A percentile compares a stretch with the other conserved stretches of the same genome.
Conservation (phyloP, 83 land plant genomes). For the Diphasiastrum complanatum region DNA sequence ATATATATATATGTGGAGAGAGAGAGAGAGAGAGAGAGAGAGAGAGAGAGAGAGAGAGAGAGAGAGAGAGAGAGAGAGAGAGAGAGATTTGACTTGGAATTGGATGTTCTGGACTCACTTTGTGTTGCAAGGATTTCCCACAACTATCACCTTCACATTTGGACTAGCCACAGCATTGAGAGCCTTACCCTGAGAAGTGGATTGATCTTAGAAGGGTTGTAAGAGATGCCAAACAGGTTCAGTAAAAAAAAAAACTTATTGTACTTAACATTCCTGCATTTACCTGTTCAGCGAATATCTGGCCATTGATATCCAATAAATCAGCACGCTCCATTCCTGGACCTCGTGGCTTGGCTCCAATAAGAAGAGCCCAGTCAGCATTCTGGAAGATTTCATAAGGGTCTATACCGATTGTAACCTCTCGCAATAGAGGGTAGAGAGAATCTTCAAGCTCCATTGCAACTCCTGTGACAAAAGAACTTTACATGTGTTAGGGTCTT, state of each 20-base stretch:
- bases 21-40: no score
- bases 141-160: slow-evolving; percentile 88
- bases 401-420: slow-evolving; percentile 78
- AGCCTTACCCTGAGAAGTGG: slow-evolving; percentile 60
- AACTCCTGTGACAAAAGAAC: slow-evolving; percentile 53
- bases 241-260: neutral
- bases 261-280: neutral
- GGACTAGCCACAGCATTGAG: slow-evolving; percentile 82
- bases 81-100: neutral
- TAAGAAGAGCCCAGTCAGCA: slow-evolving; percentile 93
- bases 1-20: no score
- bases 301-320: slow-evolving; percentile 84
- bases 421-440: slow-evolving; percentile 83
- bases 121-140: slow-evolving; percentile 97
- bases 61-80: neutral
- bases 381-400: slow-evolving; percentile 85
- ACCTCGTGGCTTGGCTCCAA: slow-evolving; percentile 98
- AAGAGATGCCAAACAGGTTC: neutral
- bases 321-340: slow-evolving; percentile 97
- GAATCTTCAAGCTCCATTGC: slow-evolving; percentile 99
- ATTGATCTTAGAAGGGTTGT: neutral
- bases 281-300: slow-evolving; percentile 95
- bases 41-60: no score
- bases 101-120: slow-evolving; percentile 41
- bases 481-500: neutral